Conservation (phyloP, 2,329 filamentous ascomycete genomes). For the Tolypocladium inflatum region DNA sequence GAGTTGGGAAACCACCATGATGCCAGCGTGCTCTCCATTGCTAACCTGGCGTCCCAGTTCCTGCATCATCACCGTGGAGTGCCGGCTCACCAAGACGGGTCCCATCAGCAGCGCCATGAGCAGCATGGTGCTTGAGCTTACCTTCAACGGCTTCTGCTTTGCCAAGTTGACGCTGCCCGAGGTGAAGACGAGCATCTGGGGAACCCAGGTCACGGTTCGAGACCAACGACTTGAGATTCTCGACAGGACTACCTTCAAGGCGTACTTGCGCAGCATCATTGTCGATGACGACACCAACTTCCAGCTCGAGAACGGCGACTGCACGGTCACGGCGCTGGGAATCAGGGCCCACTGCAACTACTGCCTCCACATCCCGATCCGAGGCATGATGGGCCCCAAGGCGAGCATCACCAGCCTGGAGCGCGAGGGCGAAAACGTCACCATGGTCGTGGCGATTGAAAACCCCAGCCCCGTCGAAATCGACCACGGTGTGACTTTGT, state of each 20-base stretch:
- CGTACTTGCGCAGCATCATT: conserved; percentile 21
- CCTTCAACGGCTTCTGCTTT: conserved; percentile 18
- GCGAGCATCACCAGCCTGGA: conserved; percentile 12
- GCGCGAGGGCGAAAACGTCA: conserved; percentile 7
- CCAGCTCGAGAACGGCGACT: conserved; percentile 17
- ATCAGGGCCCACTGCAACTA: conserved; percentile 13
- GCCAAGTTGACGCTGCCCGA: conserved; percentile 20
- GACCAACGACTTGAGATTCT: conserved; percentile 18
- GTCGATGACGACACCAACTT: conserved; percentile 16
- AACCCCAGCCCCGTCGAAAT: conserved; percentile 23
- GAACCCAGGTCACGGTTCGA: conserved; percentile 14
- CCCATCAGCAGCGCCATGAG: conserved; percentile 19
- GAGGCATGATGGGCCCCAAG: conserved; percentile 15
- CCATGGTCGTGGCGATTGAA: conserved; percentile 12
- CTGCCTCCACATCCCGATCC: conserved; percentile 16
- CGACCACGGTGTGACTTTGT: conserved; percentile 17
- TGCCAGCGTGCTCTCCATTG: conserved; percentile 1
- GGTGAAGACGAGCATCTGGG: conserved; percentile 16
- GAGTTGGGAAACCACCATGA: conserved; percentile 14
- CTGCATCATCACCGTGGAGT: conserved; percentile 18
- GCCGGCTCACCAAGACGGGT: conserved; percentile 18
- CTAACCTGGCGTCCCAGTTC: conserved; percentile 11
- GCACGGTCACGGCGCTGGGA: conserved; percentile 15
- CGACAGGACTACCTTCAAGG: conserved; percentile 16
- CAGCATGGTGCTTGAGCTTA: conserved; percentile 17